Percentiles rank a stretch among this genome's conserved stretches.
Evolutionary conservation across 345 rosid genomes (phyloP).

Genomic region (Rhizophora apiculata): DNA sequence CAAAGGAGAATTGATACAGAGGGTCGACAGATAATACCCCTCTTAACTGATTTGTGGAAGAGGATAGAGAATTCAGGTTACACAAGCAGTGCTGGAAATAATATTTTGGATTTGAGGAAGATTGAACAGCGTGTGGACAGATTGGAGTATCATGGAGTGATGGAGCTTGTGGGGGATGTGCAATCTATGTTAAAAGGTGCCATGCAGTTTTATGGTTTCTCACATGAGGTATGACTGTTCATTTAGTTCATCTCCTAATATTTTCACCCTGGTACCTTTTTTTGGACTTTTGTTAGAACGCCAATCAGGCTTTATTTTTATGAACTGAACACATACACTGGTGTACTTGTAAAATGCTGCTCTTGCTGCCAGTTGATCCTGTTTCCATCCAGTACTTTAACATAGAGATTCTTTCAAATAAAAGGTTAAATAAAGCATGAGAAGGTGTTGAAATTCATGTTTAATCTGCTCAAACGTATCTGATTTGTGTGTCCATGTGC

Average conservation of each 20-base stretch:
- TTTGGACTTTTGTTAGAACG: neutral
- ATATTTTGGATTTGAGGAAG: conserved; percentile 75
- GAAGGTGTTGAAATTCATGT: too few species aligned
- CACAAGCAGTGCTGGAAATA: conserved; percentile 60
- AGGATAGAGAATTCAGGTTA: conserved; percentile 63
- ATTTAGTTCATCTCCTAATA: neutral
- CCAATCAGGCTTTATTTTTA: too few species aligned
- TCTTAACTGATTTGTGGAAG: conserved; percentile 86
- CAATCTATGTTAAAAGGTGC: conserved; percentile 86
- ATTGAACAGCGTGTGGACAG: conserved; percentile 85
- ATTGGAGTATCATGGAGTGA: conserved; percentile 69
- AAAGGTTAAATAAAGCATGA: too few species aligned
- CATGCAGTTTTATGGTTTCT: conserved; percentile 77
- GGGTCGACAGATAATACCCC: conserved; percentile 93
- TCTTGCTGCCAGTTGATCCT: neutral
- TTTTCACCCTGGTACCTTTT: neutral
- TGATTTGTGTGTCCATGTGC: too few species aligned
- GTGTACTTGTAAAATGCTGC: neutral
- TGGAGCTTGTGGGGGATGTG: conserved; percentile 87
- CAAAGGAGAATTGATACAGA: conserved; percentile 88
- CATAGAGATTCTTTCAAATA: too few species aligned
- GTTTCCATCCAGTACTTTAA: too few species aligned
- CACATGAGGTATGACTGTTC: conserved; percentile 72
- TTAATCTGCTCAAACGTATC: too few species aligned
- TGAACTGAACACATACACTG: too few species aligned